Evolutionary conservation across 305 asterid species (phyloP).

Genomic region (Withania somnifera): DNA sequence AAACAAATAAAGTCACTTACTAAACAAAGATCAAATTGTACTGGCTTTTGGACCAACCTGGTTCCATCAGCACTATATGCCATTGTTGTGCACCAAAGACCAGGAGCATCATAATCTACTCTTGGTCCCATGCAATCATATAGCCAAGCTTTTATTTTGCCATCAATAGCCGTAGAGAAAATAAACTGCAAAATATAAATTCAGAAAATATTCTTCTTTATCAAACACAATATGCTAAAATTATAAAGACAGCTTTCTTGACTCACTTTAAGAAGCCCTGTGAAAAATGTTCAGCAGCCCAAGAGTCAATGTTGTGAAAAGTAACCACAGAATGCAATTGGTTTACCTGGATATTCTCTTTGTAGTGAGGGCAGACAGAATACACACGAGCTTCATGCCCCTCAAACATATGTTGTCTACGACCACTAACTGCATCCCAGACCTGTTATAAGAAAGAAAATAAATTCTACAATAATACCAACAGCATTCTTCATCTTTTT

Average conservation of each 20-base stretch:
- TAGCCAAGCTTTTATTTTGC: slow-evolving; percentile 95
- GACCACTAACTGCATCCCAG: slow-evolving; percentile 86
- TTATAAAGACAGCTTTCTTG: background rate
- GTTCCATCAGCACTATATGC: slow-evolving; percentile 95
- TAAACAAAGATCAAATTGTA: slow-evolving; percentile 8
- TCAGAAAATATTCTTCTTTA: slow-evolving; percentile 6
- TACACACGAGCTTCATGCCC: slow-evolving; percentile 96
- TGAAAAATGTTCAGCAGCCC: slow-evolving; percentile 7
- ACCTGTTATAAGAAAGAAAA: slow-evolving; percentile 35
- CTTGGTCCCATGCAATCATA: slow-evolving; percentile 91
- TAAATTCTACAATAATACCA: background rate
- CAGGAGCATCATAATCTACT: slow-evolving; percentile 97
- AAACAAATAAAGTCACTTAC: background rate
- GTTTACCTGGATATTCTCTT: slow-evolving; percentile 84
- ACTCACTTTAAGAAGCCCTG: background rate
- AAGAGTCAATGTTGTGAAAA: background rate
- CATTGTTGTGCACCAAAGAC: slow-evolving; percentile 94
- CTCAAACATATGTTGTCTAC: slow-evolving; percentile 69
- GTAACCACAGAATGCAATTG: background rate
- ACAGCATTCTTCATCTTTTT: background rate
- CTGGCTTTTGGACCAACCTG: slow-evolving; percentile 33
- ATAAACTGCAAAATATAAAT: slow-evolving; percentile 59
- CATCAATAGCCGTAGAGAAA: slow-evolving; percentile 83
- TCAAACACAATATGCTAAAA: background rate
- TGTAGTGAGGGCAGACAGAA: slow-evolving; percentile 92